Conservation (phyloP, 2,329 filamentous ascomycete genomes). For the Verticillium nubilum region DNA sequence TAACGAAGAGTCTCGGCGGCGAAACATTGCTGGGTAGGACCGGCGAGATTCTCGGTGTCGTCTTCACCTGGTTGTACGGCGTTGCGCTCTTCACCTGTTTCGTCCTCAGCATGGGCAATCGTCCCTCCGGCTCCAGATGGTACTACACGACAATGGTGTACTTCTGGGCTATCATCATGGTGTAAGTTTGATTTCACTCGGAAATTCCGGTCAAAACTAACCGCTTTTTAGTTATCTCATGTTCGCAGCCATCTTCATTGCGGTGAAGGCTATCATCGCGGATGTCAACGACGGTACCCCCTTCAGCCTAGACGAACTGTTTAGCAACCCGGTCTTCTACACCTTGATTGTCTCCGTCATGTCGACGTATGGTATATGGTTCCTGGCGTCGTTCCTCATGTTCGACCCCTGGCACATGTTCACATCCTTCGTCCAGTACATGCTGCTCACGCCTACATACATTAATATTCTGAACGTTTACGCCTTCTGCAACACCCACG, state of each 20-base stretch:
- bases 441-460: constrained; percentile 91
- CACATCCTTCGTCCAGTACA: constrained; percentile 91
- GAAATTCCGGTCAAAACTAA: constrained; percentile 28
- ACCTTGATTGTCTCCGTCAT: constrained; percentile 88
- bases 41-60: constrained; percentile 75
- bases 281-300: constrained; percentile 56
- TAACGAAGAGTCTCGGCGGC: constrained; percentile 78
- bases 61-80: constrained; percentile 96
- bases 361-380: constrained; percentile 90
- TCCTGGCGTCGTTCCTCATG: constrained; percentile 87
- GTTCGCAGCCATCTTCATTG: constrained; percentile 93
- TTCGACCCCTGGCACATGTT: constrained; percentile 99
- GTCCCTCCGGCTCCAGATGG: constrained; percentile 87
- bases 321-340: constrained; percentile 86
- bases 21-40: constrained; percentile 64
- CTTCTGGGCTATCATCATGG: constrained; percentile 96
- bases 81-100: constrained; percentile 91
- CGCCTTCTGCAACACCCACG: constrained; percentile 97
- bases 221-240: constrained; percentile 65
- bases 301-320: constrained; percentile 68
- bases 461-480: constrained; percentile 99
- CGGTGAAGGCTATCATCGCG: constrained; percentile 74
- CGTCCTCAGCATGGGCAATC: constrained; percentile 87
- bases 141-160: constrained; percentile 97
- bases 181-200: constrained; percentile 46